These are phyloP conservation scores for Trypanosoma platydactyli DNA, from an alignment of 208 protist species.

Conservation along the genomic window DNA sequence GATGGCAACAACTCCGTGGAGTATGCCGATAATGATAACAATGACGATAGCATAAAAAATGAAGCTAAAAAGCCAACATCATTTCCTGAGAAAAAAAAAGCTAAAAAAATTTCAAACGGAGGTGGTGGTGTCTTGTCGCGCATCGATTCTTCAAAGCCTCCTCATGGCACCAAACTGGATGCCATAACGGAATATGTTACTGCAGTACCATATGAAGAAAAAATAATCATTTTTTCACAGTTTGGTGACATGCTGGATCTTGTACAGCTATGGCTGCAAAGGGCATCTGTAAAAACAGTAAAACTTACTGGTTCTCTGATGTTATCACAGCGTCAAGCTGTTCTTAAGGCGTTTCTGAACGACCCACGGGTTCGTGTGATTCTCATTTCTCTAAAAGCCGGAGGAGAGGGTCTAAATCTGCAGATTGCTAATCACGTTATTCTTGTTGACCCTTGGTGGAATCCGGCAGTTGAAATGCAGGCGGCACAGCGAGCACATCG, in stretches of 20 bases:
- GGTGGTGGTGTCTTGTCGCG: slow-evolving; percentile 62
- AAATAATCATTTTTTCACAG: slow-evolving; percentile 95
- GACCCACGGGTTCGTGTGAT: slow-evolving; percentile 93
- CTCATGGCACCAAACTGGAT: slow-evolving; percentile 88
- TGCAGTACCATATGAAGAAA: slow-evolving; percentile 73
- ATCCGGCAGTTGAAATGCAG: slow-evolving; percentile 98
- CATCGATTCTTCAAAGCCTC: slow-evolving; percentile 75
- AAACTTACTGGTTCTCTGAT: slow-evolving; percentile 92
- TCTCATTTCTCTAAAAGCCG: slow-evolving; percentile 97
- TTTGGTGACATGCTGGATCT: slow-evolving; percentile 97
- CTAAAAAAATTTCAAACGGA: slow-evolving; percentile 1
- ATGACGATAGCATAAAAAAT: slow-evolving; percentile 19
- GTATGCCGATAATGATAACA: slow-evolving; percentile 4
- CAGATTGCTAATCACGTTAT: slow-evolving; percentile 98
- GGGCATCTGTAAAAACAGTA: slow-evolving; percentile 72
- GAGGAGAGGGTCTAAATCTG: slow-evolving; percentile 98
- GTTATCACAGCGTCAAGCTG: slow-evolving; percentile 74
- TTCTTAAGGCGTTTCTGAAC: slow-evolving; percentile 82
- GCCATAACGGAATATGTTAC: slow-evolving; percentile 87
- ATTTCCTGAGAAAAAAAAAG: slow-evolving; percentile 1
- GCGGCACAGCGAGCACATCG: slow-evolving; percentile 97
- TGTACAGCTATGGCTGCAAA: slow-evolving; percentile 86
- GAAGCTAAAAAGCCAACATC: background rate
- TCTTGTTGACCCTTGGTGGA: slow-evolving; percentile 99
- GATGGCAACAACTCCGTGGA: background rate